Base-by-base conservation (phyloP, 2,329 filamentous ascomycete genomes). In the Ramularia endophylla region DNA sequence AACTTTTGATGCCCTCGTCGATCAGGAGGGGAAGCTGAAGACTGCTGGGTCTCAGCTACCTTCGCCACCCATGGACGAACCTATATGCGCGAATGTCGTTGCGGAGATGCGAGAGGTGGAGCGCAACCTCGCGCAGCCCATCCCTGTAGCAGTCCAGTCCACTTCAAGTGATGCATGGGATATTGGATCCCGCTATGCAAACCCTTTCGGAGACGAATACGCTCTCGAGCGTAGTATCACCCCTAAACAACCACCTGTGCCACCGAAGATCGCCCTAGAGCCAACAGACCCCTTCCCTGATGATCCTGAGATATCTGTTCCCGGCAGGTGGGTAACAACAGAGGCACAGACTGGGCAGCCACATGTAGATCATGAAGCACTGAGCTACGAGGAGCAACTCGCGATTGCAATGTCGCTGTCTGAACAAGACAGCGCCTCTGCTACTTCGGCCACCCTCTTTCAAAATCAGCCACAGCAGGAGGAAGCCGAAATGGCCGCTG, bases 201-300 rank as follows among this genome's bases (percentile, higher is more conserved):
- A 72, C 38, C 69, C 70, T 4, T 73, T 73, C 48, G 57, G 61
- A 11, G 69, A 73, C 43, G 65, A 67, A 42, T 62, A 57, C 35
- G 60, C 55, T 8, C 38, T 64, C 18, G 59, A 62, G 12, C 13
- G 48, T 45, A 16, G 72, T 66, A 55, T 72, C 59, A 29, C 60
- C 31, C 57, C 65, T 61, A 56, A 74, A 46, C 22, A 25, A 25
- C 46, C 65, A 61, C 49, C 73, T 52, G 57, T 70, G 1, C 62
- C 70, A 8, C 66, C 71, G 25, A 69, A 71, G 51, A 60, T 65
- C 27, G 56, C 63, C 19, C 41, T 66, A 5, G 57, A 62, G 16
- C 40, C 41, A 9, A 38, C 36, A 2, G 38, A 17, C 8, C 22
- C 40, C 20, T 41, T 46, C 6, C 38, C 41, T 17, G 37, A 40